These are phyloP conservation scores for Dendrocalamus sinicus DNA, from an alignment of 176 grass and related monocot species.

Conservation along the genomic window DNA sequence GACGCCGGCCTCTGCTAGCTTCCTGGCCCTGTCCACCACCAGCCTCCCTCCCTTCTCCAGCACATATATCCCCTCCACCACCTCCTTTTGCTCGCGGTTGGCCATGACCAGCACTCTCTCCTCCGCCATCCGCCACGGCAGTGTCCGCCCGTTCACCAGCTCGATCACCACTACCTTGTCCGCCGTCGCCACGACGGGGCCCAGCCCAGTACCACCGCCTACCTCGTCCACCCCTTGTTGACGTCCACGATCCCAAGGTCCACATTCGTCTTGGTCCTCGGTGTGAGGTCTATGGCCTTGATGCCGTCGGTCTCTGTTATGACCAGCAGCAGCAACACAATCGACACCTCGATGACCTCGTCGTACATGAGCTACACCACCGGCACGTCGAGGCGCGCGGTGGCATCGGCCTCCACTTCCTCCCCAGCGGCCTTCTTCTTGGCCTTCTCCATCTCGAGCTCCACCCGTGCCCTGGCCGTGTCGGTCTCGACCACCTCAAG, in stretches of 20 bases:
- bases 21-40: conserved; percentile 69
- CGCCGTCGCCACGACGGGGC: conserved; percentile 52
- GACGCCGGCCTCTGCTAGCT: conserved; percentile 50
- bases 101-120: too few relatives aligned
- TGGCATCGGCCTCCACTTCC: conserved; percentile 28
- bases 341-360: conserved; percentile 68
- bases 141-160: conserved; percentile 63
- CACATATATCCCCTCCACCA: conserved; percentile 66
- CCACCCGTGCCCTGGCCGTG: conserved; percentile 41
- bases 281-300: conserved; percentile 50
- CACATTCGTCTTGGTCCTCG: conserved; percentile 55
- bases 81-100: conserved; percentile 51
- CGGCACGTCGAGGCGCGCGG: conserved; percentile 27
- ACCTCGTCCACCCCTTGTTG: conserved; percentile 76
- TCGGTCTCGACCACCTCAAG: conserved; percentile 62
- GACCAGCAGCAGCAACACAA: conserved; percentile 71
- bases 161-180: conserved; percentile 69
- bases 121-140: conserved; percentile 52
- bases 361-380: conserved; percentile 70
- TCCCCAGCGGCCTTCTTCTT: conserved; percentile 43
- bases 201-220: conserved; percentile 85
- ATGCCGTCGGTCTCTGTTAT: conserved; percentile 59
- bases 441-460: conserved; percentile 60
- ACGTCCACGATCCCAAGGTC: conserved; percentile 72
- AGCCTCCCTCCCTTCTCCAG: conserved; percentile 68